Percentiles rank a stretch among this genome's conserved stretches.
Evolutionary conservation across 139 green algal genomes (phyloP).

Genomic region (Closterium sp.): DNA sequence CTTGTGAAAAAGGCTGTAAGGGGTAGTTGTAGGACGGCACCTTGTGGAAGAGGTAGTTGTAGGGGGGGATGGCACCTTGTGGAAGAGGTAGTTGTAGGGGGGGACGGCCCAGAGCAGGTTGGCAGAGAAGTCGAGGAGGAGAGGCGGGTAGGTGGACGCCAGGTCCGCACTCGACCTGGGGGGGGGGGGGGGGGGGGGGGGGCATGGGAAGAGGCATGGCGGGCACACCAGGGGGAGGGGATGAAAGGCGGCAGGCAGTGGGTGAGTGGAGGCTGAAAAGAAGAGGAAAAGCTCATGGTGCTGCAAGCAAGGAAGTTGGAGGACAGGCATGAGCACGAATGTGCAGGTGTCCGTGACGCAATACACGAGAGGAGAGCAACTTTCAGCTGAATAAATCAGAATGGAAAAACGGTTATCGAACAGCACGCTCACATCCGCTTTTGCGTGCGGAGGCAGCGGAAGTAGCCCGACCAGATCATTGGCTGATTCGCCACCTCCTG

Average conservation of each 20-base stretch:
- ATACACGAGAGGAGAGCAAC: too few species aligned
- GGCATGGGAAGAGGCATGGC: too few species aligned
- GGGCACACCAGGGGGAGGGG: too few species aligned
- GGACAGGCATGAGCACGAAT: too few species aligned
- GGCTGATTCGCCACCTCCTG: neutral
- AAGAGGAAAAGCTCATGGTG: neutral
- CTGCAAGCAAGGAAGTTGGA: neutral
- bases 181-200: too few species aligned
- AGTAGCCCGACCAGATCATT: neutral
- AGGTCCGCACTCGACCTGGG: neutral
- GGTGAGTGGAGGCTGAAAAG: too few species aligned
- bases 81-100: neutral
- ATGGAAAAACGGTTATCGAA: too few species aligned
- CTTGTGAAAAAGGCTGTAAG: neutral
- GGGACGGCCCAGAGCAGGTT: neutral
- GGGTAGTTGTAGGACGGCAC: neutral
- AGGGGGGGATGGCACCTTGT: too few species aligned
- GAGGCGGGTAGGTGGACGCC: neutral
- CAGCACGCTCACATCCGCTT: neutral
- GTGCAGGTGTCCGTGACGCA: too few species aligned
- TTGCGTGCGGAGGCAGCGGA: neutral
- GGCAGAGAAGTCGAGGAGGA: neutral
- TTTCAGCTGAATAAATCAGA: too few species aligned
- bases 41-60: too few species aligned
- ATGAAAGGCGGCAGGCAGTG: too few species aligned